Evolutionary conservation across 441 rosid species (phyloP), one percentile per base, ranked within the genome.

Genomic region (Geranium incanum): DNA sequence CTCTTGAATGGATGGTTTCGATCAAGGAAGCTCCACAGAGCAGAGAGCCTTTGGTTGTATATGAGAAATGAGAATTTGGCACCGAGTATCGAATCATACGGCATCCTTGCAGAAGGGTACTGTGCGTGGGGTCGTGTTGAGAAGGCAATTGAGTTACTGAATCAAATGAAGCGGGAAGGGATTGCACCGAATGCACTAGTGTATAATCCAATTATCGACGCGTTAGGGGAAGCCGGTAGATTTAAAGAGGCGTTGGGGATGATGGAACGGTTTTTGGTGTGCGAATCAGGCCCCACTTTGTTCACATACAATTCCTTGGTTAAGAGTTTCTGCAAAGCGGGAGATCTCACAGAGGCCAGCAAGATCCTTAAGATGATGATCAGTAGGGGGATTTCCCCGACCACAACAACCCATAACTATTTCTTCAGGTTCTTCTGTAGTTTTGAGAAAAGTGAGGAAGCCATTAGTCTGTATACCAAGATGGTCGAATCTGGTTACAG

Each of bases 291-390:
- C 67, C 99, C 97, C 39, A 84, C 85, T 0, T 75, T 92, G 64
- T 81, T 88, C 69, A 92, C 91, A 19, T 90, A 89, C 77, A 90
- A 89, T 80, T 94, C 97, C n/a, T 83, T 90, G 55, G 90, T 92
- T 21, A 89, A 90, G 82, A 89, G 91, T 43, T 86, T 82, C 71
- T 90, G 95, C 75, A 88, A 90, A 83, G 91, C 90, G 0, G 86
- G 82, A 69, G 86, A 94, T 83, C 84, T 89, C 55, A 75, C 39
- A n/a, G 87, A 89, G 39, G 94, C 95, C 13, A 88, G 90, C 77
- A 88, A 84, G 68, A 80, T 88, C 33, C 89, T 94, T 37, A 90
- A 81, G 83, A 84, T 77, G 88, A 92, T 90, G 97, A 89, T 86
- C 70, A 75, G 75, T 68, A 79, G 88, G 71, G 91, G 86, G 0